Evolutionary conservation across 192 early-diverging fungal genomes (phyloP), one percentile per base, ranked within the genome.

Genomic region (Lunasporangiospora selenospora): DNA sequence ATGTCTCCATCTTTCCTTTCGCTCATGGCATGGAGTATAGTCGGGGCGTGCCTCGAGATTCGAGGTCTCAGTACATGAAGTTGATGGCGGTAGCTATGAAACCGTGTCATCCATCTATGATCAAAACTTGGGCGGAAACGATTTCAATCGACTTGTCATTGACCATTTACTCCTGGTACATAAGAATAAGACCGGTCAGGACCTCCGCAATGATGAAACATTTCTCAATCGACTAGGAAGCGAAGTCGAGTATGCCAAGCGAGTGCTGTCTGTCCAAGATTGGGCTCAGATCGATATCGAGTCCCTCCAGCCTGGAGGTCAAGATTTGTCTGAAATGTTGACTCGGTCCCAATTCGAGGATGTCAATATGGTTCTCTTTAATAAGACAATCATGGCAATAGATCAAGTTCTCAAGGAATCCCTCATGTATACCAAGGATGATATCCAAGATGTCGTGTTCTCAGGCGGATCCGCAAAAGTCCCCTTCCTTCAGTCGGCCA

Each of bases 301-400:
- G 23, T 36, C 33, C 34, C 15, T 9, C 23, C 34, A 39, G 7
- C 36, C 57, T 59, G 57, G 34, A 31, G 57, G 13, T 26, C 57
- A 48, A 29, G 88, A 89, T 82, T 85, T 94, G 57, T 89, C 89
- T 23, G 91, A 94, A 82, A 84, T 87, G 75, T 77, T 94, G 30
- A 93, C 91, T 56, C 89, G 91, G 36, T 89, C 90, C 83, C 91
- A 93, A 80, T 94, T 94, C 47, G 92, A 93, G 78, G 91, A 93
- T 75, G 81, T 94, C 50, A 92, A 91, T 82, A 88, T 85, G 78
- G 87, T 89, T 77, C 75, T 94, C 59, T 93, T 94, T 83, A 89
- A 87, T 81, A 89, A 88, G 77, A 92, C 92, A 38, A 78, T 94
- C 44, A 84, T 86, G 76, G 89, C 91, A 46, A 89, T 94, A 60